Evolutionary conservation across 1,284 basidiomycete genomes (phyloP).

Genomic region (Sporisorium graminicola): DNA sequence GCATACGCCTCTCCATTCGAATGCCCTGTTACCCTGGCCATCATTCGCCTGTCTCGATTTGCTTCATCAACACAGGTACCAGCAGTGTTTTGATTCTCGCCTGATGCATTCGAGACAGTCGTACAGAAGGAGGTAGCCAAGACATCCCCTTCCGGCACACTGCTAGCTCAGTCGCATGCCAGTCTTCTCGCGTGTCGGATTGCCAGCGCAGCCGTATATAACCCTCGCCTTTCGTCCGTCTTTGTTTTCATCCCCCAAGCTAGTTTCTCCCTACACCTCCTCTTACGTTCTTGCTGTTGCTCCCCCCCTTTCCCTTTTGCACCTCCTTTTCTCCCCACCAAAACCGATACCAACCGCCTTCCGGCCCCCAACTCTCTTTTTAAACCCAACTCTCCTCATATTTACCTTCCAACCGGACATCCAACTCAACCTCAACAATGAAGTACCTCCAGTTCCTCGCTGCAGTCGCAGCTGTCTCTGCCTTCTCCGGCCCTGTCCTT

Average conservation of each 20-base stretch:
- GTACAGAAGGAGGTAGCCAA: too few relatives aligned
- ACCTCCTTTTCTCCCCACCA: constrained; percentile 25
- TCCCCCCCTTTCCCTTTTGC: constrained; percentile 22
- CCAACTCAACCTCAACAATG: constrained; percentile 26
- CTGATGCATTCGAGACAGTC: background rate
- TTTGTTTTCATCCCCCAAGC: constrained; percentile 30
- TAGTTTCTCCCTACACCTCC: constrained; percentile 35
- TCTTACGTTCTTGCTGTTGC: constrained; percentile 41
- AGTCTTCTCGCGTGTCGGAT: constrained; percentile 21
- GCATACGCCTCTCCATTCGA: constrained; percentile 20
- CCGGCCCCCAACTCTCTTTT: constrained; percentile 20
- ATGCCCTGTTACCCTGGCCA: constrained; percentile 1
- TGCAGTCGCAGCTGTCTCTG: constrained; percentile 51
- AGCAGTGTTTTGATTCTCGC: constrained; percentile 45
- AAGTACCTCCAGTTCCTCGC: constrained; percentile 56
- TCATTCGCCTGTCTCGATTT: background rate
- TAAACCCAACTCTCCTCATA: constrained; percentile 14
- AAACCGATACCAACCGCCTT: constrained; percentile 14
- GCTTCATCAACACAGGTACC: constrained; percentile 2
- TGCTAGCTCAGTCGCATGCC: background rate
- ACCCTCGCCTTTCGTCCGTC: constrained; percentile 7
- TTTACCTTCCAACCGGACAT: constrained; percentile 11
- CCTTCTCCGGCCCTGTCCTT: constrained; percentile 48
- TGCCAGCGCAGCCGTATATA: constrained; percentile 25
- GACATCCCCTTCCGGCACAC: constrained; percentile 2